Base-by-base conservation (phyloP, 768 basidiomycete genomes). In the Mycena epipterygia region DNA sequence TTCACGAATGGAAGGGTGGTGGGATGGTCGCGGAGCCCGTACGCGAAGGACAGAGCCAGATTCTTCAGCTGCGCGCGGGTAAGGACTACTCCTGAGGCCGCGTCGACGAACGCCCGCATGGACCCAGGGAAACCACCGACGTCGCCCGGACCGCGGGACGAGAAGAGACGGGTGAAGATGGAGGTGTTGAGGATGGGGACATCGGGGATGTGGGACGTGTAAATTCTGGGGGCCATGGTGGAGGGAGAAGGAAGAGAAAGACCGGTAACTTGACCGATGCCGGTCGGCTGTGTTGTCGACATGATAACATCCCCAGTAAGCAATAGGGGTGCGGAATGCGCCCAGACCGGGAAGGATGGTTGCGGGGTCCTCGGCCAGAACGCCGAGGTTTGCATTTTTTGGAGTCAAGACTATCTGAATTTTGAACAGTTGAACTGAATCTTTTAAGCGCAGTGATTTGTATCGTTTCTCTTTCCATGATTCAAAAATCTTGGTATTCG, bases 91-190 rank as follows among this genome's bases (percentile, higher is more conserved):
- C 73, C 74, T 1, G 76, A 68, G 23, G 67, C 62, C 2, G 74
- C 75, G 60, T 79, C 77, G 32, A 78, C 68, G 57, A 73, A 75
- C 11, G 77, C 78, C 2, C 33, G 53, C 48, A 30, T 27, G 8
- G 65, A 52, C 4, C 63, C 64, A 0, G 77, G 72, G 33, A 68
- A 67, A 5, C 70, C 71, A 39, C 73, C 71, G 13, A 75, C 62
- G 41, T 74, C 73, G 9, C 69, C 73, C 0, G 71, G 69, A 21
- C 27, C 25, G 17, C 29, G 64, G 3, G 58, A 51, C 14, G 64
- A 59, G 53, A 79, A 74, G 33, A 79, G 66, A 17, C 68, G 61
- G 37, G 78, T 79, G 61, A 76, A 79, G 41, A 79, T 68, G 25
- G 76, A 77, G 17, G 46, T 56, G 29, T 61, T 72, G n/a, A 67